A percentile compares a stretch with the other conserved stretches of the same genome.
phyloP scores from a whole-genome alignment of 768 basidiomycete species.

The Tulasnella sp. region DNA sequence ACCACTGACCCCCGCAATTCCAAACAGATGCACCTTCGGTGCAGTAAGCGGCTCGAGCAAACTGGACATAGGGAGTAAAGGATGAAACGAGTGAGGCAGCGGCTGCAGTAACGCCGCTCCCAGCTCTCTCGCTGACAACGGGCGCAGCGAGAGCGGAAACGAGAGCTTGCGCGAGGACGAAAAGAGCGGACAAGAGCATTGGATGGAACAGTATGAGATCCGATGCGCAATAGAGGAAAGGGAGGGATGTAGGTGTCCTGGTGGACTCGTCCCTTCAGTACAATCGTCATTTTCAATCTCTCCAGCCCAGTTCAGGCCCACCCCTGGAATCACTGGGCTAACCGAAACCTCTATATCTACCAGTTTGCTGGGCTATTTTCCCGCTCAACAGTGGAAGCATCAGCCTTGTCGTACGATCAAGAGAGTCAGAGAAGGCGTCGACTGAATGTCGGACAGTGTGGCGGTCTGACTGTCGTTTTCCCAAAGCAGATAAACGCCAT shows the following conservation, averaged over 20 bases:
- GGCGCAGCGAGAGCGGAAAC: constrained; percentile 10
- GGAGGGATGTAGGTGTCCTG: not conserved
- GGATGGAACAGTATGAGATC: not conserved
- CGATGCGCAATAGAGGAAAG: not conserved
- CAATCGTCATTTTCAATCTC: not conserved
- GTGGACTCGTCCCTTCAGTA: not conserved
- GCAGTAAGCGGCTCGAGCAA: constrained; percentile 29
- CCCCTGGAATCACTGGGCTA: not conserved
- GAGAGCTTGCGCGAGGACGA: not conserved
- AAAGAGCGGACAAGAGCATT: not conserved
- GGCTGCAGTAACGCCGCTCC: constrained; percentile 10
- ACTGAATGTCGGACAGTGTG: not conserved
- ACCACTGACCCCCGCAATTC: constrained; percentile 26
- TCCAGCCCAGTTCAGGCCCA: not conserved
- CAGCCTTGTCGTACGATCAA: not conserved
- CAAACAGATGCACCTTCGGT: not conserved
- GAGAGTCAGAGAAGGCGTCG: not conserved
- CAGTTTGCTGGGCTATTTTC: constrained; percentile 1
- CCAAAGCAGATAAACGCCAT: not conserved
- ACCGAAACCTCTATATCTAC: not conserved
- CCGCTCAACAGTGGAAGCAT: not conserved
- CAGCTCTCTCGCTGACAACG: constrained; percentile 1
- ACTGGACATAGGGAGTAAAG: constrained; percentile 8
- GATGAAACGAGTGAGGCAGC: constrained; percentile 7
- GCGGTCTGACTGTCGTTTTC: not conserved